Base-by-base conservation (phyloP, 805 yeast genomes). In the Metschnikowia noctiluminum region DNA sequence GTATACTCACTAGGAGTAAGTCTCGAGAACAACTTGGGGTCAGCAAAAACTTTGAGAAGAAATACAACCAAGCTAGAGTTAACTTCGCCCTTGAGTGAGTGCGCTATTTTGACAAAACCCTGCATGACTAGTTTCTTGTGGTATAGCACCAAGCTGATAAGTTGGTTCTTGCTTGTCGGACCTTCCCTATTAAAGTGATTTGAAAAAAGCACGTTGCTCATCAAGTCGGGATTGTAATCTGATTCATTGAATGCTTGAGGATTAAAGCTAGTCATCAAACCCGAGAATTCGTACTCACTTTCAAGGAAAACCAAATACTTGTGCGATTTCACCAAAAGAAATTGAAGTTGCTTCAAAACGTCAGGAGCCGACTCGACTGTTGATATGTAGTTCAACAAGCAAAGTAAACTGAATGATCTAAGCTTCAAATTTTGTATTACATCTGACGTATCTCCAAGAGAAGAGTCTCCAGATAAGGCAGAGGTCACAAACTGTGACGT, bases 11-110 rank as follows among this genome's bases (percentile, higher is more conserved):
- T 26, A 12, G 48, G 31, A 1, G 46, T 31, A 7, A 45, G 36
- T 28, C 57, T 41, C 7, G 59, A 62, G 46, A 71, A 73, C 1
- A 63, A 49, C 39, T 66, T 70, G 1, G 70, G 46, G 49, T 71
- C 77, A 42, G 71, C 63, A 46, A 73, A 70, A 2, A 70, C 58
- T 49, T 61, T 71, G 35, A 70, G 55, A 40, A 73, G 56, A 43
- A 70, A 70, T 2, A 73, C 65, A 35, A 73, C 70, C 66, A 72
- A 64, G 43, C 70, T 68, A 3, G 77, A 71, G 51, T 68, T 73
- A 37, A 73, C 62, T 49, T 73, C 78, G 38, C 65, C 65, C 49
- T 70, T 71, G 43, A 66, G 53, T 10, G 63, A 49, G 3, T 60
- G 52, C 0, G 71, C 67, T 32, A 73, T 60, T 45, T 62, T 68